phyloP scores from a whole-genome alignment of 306 rosid genomes.

The Prunus armeniaca region DNA sequence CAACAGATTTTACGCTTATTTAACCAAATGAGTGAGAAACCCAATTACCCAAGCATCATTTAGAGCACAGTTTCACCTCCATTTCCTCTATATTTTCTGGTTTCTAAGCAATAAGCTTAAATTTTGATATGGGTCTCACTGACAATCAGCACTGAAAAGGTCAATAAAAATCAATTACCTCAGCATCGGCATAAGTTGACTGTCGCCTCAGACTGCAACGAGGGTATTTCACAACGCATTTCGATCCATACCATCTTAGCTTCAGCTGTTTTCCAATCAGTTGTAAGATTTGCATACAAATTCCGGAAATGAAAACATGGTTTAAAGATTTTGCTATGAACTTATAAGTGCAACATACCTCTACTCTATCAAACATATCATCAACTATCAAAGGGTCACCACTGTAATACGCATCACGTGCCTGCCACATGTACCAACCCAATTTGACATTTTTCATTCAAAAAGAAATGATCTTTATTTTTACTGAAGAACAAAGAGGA shows the following conservation, averaged over 20 bases:
- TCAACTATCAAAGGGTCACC: slow-evolving; percentile 91
- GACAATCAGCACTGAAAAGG: background rate
- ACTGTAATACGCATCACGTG: slow-evolving; percentile 85
- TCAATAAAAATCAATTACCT: slow-evolving; percentile 49
- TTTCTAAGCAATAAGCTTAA: background rate
- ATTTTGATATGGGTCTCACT: background rate
- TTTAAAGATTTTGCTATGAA: background rate
- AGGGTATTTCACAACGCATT: slow-evolving; percentile 79
- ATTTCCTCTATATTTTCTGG: background rate
- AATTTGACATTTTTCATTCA: background rate
- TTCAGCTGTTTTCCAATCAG: slow-evolving; percentile 46
- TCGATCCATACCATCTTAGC: slow-evolving; percentile 77
- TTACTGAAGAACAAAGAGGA: background rate
- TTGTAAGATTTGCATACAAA: background rate
- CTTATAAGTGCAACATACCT: slow-evolving; percentile 38
- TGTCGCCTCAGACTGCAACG: slow-evolving; percentile 88
- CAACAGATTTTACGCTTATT: background rate
- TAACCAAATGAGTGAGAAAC: background rate
- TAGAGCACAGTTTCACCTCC: background rate
- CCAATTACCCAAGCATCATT: background rate
- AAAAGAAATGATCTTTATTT: background rate
- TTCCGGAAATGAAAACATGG: background rate
- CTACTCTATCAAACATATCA: slow-evolving; percentile 92
- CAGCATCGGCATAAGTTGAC: slow-evolving; percentile 80
- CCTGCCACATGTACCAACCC: slow-evolving; percentile 37